phyloP scores from a whole-genome alignment of 441 rosid species.

The Pelargonium citronellum region DNA sequence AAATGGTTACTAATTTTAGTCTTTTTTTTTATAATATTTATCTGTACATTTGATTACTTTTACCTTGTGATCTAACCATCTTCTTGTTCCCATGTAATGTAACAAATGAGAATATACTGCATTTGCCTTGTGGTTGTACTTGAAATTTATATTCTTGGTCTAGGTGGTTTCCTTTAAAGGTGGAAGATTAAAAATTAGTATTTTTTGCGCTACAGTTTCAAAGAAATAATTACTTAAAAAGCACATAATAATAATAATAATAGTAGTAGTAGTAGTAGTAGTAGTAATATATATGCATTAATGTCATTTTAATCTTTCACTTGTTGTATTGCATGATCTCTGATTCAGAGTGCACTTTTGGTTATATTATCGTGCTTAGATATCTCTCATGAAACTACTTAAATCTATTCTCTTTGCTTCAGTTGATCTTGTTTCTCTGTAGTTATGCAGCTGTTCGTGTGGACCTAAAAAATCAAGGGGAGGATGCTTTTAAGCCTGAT shows the following conservation, averaged over 20 bases:
- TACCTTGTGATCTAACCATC: no score
- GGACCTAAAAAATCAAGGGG: constrained; percentile 64
- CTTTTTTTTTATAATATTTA: neutral
- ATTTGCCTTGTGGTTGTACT: neutral
- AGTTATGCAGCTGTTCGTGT: constrained; percentile 66
- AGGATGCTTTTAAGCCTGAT: constrained; percentile 68
- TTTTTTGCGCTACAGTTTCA: no score
- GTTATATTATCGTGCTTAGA: neutral
- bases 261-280: no score
- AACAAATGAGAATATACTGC: neutral
- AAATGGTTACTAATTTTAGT: neutral
- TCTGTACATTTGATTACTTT: no score
- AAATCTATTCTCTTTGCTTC: neutral
- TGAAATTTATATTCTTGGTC: neutral
- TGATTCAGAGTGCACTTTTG: constrained; percentile 5
- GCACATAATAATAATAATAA: no score
- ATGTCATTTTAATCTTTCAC: neutral
- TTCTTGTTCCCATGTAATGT: constrained; percentile 7
- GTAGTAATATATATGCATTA: neutral
- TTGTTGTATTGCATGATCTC: constrained; percentile 1
- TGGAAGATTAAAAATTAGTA: no score
- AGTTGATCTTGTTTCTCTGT: constrained; percentile 16
- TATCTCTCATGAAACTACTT: neutral
- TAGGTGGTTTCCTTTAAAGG: no score
- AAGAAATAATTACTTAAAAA: neutral